phyloP scores from a whole-genome alignment of 2,329 filamentous ascomycete genomes.

The Pseudofabraea citricarpa region DNA sequence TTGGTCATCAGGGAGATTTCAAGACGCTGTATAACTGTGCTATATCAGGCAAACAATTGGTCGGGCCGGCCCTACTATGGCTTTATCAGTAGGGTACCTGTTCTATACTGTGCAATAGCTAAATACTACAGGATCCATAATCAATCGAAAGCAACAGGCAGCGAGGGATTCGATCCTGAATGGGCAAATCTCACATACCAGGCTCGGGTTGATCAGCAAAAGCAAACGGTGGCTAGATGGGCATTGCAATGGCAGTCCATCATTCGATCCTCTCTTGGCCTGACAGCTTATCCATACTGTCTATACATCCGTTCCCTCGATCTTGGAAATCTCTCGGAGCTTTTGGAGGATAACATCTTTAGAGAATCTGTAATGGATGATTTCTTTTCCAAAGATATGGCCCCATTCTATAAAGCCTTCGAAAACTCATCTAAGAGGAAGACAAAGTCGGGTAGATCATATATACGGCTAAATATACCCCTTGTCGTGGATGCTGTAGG shows the following conservation, averaged over 20 bases:
- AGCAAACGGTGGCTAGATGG: slow-evolving; percentile 40
- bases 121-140: slow-evolving; percentile 48
- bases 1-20: slow-evolving; percentile 52
- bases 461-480: slow-evolving; percentile 28
- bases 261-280: slow-evolving; percentile 57
- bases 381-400: slow-evolving; percentile 39
- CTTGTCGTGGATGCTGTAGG: slow-evolving; percentile 44
- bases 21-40: slow-evolving; percentile 56
- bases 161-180: slow-evolving; percentile 38
- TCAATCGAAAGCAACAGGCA: slow-evolving; percentile 36
- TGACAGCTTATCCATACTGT: slow-evolving; percentile 64
- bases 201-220: slow-evolving; percentile 12
- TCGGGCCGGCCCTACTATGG: slow-evolving; percentile 52
- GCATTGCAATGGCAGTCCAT: slow-evolving; percentile 64
- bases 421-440: slow-evolving; percentile 22
- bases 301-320: slow-evolving; percentile 61
- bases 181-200: slow-evolving; percentile 13
- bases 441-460: slow-evolving; percentile 15
- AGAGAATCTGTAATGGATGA: slow-evolving; percentile 22
- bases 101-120: slow-evolving; percentile 14
- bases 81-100: slow-evolving; percentile 53
- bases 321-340: slow-evolving; percentile 53
- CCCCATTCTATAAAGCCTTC: slow-evolving; percentile 24
- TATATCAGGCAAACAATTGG: slow-evolving; percentile 48
- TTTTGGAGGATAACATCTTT: slow-evolving; percentile 48